Base-by-base conservation (phyloP, 371 early-diverging fungal species). In the Parasitella parasitica region DNA sequence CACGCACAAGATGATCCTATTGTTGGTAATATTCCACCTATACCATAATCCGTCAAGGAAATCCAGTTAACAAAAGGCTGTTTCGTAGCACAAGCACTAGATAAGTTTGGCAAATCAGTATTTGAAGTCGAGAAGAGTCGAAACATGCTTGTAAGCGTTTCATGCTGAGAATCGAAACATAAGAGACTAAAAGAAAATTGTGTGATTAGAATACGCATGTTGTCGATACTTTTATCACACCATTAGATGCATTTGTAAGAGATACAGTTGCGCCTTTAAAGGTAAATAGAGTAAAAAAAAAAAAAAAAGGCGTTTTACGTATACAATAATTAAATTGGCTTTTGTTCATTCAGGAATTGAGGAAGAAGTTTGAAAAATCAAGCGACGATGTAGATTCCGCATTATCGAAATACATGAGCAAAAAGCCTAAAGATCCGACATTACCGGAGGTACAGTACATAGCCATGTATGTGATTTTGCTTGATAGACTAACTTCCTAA, bases 381-480 rank as follows among this genome's bases (percentile, higher is more conserved):
- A 86, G 87, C 50, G 89, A 91, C 64, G 85, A 89, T n/a, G 77
- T 76, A 6, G 90, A 90, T 63, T 67, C 73, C 6, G 80, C 80
- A 4, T 71, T 89, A 35, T 72, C 77, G 53, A 79, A 75, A 61
- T 87, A 85, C 59, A 83, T 89, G 86, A 74, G 72, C 56, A 89
- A 86, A 59, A 80, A 75, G 49, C 77, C 87, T 12, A 82, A 76
- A 56, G 88, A 88, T 66, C 76, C 80, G 24, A 78, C 75, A 27
- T 72, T 89, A 32, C 66, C 73, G 43, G 89, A 89, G 67, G 87
- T 82, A 75, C 24, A 24, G 24, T 18, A 18, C 20, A 22, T 46
- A 13, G 11, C 0, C 13, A 13, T 22, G 11, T 22, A 24, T 24
- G 46, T 46, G 24, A 22, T 24, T 22, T 24, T 46, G 11, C 24